Evolutionary conservation across 75 land plant species (phyloP).

Genomic region (Cupressus sempervirens): DNA sequence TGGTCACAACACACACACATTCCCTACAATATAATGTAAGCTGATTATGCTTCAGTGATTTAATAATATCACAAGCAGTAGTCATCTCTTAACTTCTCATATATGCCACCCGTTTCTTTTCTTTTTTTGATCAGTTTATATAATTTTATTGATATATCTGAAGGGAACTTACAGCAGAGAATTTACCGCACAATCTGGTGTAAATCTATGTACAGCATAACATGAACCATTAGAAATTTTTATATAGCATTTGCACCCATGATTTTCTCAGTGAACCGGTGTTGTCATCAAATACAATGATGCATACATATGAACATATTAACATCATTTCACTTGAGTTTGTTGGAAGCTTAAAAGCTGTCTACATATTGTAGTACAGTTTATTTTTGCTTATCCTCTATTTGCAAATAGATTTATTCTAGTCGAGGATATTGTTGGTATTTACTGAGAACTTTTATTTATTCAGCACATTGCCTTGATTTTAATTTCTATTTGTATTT

Average conservation of each 20-base stretch:
- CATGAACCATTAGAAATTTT: background rate
- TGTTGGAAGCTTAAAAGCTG: background rate
- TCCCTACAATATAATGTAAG: background rate
- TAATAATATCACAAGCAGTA: background rate
- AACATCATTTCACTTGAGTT: background rate
- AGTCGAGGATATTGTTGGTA: background rate
- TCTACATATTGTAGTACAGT: background rate
- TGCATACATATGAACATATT: background rate
- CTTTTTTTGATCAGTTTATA: too few species aligned
- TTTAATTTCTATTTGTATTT: background rate
- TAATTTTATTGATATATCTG: too few species aligned
- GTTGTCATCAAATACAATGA: background rate
- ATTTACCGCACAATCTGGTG: background rate
- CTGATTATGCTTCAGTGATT: background rate
- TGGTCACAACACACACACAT: background rate
- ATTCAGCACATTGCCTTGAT: background rate
- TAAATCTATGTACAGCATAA: background rate
- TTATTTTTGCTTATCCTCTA: background rate
- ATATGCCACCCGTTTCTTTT: background rate
- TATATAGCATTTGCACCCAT: background rate
- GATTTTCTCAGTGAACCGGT: background rate
- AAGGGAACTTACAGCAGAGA: too few species aligned
- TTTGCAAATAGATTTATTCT: background rate
- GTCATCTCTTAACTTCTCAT: background rate
- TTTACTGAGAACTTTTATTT: background rate